A percentile compares a stretch with the other conserved stretches of the same genome.
phyloP scores from a whole-genome alignment of 2,329 filamentous ascomycete genomes.

The Thielaviopsis musarum region DNA sequence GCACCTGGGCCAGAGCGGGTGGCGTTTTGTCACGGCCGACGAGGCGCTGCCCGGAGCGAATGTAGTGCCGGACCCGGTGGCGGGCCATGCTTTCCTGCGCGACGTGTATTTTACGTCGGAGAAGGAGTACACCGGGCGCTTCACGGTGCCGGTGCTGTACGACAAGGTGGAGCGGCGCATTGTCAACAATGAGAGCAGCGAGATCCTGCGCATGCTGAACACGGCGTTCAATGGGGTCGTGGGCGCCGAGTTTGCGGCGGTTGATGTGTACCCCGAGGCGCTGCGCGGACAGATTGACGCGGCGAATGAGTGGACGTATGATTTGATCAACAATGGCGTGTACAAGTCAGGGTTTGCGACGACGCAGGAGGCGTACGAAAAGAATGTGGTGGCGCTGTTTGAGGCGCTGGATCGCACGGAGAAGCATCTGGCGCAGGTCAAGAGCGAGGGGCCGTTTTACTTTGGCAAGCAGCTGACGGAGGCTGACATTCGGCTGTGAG shows the following conservation, averaged over 20 bases:
- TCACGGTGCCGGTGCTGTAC: constrained; percentile 77
- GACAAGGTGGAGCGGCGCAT: constrained; percentile 61
- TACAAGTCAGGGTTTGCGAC: constrained; percentile 73
- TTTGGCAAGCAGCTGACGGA: constrained; percentile 66
- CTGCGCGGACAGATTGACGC: constrained; percentile 57
- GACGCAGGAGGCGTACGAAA: constrained; percentile 67
- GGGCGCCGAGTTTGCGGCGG: constrained; percentile 36
- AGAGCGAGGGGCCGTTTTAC: constrained; percentile 45
- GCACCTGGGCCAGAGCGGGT: constrained; percentile 56
- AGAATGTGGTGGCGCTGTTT: constrained; percentile 55
- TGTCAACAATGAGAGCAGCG: constrained; percentile 81
- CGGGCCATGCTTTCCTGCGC: constrained; percentile 57
- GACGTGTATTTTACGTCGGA: constrained; percentile 67
- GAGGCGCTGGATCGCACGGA: constrained; percentile 62
- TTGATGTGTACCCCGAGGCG: constrained; percentile 51
- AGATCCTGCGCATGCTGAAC: constrained; percentile 85
- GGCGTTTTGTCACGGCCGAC: constrained; percentile 60
- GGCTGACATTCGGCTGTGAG: constrained; percentile 57
- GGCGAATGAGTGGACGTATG: constrained; percentile 67
- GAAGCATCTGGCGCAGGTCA: constrained; percentile 37
- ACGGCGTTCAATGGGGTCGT: constrained; percentile 56
- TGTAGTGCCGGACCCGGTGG: constrained; percentile 49
- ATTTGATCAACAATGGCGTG: constrained; percentile 53
- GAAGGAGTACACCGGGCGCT: constrained; percentile 56
- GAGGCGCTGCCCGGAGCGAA: constrained; percentile 39